A percentile compares a stretch with the other conserved stretches of the same genome.
Conservation (phyloP, 805 yeast genomes). For the Candida pseudofarinosa region DNA sequence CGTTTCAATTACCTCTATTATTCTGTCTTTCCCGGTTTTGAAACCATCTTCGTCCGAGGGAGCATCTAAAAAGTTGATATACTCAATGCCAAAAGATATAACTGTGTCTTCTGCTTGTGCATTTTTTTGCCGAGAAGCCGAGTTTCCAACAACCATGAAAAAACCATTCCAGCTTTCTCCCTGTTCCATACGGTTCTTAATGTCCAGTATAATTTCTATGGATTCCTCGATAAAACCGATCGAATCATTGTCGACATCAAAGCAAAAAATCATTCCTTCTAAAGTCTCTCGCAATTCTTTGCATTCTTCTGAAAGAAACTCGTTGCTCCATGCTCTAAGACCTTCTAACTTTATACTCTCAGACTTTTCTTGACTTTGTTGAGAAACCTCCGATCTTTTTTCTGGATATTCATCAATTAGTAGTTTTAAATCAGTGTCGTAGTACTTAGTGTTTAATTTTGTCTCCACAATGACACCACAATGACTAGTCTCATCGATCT, state of each 20-base stretch:
- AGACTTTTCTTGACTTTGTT: not conserved
- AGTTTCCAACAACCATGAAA: constrained; percentile 30
- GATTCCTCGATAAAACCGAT: constrained; percentile 17
- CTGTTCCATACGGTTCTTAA: constrained; percentile 12
- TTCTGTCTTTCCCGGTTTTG: constrained; percentile 37
- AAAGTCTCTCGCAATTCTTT: constrained; percentile 42
- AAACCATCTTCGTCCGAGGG: constrained; percentile 43
- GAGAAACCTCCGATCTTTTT: constrained; percentile 7
- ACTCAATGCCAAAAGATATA: constrained; percentile 40
- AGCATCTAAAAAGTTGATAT: constrained; percentile 25
- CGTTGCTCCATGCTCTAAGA: constrained; percentile 35
- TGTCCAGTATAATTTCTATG: constrained; percentile 12
- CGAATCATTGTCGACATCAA: constrained; percentile 22
- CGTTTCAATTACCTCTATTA: constrained; percentile 44
- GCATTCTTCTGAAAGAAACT: constrained; percentile 34
- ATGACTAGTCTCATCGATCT: constrained; percentile 21
- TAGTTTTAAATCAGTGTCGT: constrained; percentile 22
- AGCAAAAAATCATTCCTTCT: constrained; percentile 43
- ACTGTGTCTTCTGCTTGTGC: constrained; percentile 37
- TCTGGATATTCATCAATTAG: constrained; percentile 37
- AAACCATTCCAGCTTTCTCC: constrained; percentile 22
- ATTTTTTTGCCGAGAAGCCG: constrained; percentile 8
- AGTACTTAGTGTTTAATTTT: constrained; percentile 29
- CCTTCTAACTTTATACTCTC: constrained; percentile 8
- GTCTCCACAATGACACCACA: constrained; percentile 29